phyloP scores from a whole-genome alignment of 371 early-diverging fungal genomes.

The Lichtheimia ramosa region DNA sequence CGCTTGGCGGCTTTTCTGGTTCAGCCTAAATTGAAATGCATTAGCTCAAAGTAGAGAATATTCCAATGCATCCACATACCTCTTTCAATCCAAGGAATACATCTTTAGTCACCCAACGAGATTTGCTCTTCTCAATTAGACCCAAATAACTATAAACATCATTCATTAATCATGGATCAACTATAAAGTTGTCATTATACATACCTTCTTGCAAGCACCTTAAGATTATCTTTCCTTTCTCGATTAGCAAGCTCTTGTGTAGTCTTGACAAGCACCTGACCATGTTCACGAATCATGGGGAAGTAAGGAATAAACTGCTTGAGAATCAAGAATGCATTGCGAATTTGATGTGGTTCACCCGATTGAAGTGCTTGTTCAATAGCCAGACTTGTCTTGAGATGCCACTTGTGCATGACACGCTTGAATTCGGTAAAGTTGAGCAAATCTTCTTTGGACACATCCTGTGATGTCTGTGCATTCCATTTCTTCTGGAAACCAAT shows the following conservation, averaged over 20 bases:
- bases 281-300: constrained; percentile 61
- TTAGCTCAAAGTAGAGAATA: background rate
- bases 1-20: constrained; percentile 1
- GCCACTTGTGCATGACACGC: constrained; percentile 80
- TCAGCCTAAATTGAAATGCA: background rate
- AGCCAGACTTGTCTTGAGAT: constrained; percentile 51
- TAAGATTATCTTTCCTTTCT: constrained; percentile 39
- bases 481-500: constrained; percentile 80
- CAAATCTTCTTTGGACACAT: constrained; percentile 51
- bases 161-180: background rate
- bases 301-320: constrained; percentile 63
- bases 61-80: background rate
- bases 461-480: constrained; percentile 43
- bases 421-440: constrained; percentile 71
- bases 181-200: too few species aligned
- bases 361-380: constrained; percentile 59
- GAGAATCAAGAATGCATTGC: constrained; percentile 74
- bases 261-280: constrained; percentile 36
- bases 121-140: constrained; percentile 31
- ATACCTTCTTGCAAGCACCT: constrained; percentile 42
- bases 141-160: constrained; percentile 23
- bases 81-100: constrained; percentile 28
- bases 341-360: constrained; percentile 68
- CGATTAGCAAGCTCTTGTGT: constrained; percentile 30
- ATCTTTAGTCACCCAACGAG: constrained; percentile 31